These are phyloP conservation scores for Paramecium tetraurelia DNA, from an alignment of 73 alveolate species.

Conservation along the genomic window DNA sequence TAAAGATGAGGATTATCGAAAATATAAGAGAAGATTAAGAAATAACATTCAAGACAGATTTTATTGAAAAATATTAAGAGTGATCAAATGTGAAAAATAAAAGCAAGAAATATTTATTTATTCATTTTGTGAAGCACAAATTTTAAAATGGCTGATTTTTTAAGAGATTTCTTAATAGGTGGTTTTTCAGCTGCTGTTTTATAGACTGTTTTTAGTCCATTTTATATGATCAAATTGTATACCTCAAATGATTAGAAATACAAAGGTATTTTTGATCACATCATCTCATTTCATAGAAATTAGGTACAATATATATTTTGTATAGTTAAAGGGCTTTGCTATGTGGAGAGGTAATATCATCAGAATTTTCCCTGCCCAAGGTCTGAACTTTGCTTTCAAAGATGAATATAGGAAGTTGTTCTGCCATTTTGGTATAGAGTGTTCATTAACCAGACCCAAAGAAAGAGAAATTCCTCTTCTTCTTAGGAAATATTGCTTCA, in stretches of 20 bases:
- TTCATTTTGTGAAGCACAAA: no score
- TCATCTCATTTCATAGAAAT: slow-evolving; percentile 66
- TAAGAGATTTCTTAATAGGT: slow-evolving; percentile 83
- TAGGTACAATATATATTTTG: not conserved
- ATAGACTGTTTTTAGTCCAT: slow-evolving; percentile 91
- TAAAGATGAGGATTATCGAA: no score
- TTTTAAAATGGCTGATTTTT: slow-evolving; percentile 40
- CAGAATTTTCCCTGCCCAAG: slow-evolving; percentile 89
- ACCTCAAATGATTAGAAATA: slow-evolving; percentile 80
- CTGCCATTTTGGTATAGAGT: slow-evolving; percentile 64
- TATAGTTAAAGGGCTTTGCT: slow-evolving; percentile 75
- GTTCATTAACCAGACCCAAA: slow-evolving; percentile 59
- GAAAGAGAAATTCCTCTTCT: slow-evolving; percentile 74
- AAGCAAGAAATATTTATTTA: not conserved
- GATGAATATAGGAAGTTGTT: slow-evolving; percentile 80
- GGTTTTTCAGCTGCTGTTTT: slow-evolving; percentile 93
- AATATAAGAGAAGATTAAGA: not conserved
- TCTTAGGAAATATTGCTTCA: slow-evolving; percentile 82
- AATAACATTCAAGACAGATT: no score
- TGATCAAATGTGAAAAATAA: not conserved
- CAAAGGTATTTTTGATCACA: slow-evolving; percentile 82
- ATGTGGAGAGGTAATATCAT: slow-evolving; percentile 96
- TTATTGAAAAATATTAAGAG: not conserved
- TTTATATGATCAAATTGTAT: slow-evolving; percentile 92
- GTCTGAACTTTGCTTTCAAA: slow-evolving; percentile 91